phyloP scores from a whole-genome alignment of 345 rosid species.

The Orychophragmus violaceus region DNA sequence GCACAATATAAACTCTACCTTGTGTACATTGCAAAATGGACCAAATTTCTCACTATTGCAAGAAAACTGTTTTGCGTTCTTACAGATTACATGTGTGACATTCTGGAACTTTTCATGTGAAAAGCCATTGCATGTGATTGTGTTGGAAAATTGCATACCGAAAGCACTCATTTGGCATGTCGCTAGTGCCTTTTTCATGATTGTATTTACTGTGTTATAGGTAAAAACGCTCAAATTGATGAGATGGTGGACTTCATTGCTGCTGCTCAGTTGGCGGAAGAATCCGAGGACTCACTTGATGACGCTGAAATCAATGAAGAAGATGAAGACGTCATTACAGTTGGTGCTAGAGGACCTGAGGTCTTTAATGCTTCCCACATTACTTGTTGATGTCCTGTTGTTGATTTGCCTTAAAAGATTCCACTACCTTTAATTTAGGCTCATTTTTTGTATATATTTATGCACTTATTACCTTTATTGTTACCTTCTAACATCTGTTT shows the following conservation, averaged over 20 bases:
- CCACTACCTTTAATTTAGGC: conserved; percentile 4
- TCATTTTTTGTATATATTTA: not conserved
- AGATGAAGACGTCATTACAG: conserved; percentile 13
- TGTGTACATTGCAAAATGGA: not conserved
- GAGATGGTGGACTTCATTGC: conserved; percentile 76
- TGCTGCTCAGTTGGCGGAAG: conserved; percentile 64
- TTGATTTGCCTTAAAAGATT: not conserved
- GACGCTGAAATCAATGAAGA: conserved; percentile 24
- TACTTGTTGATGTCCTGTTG: not conserved
- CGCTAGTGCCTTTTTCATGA: not conserved
- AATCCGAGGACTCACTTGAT: conserved; percentile 29
- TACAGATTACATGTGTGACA: not conserved
- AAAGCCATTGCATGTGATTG: not conserved
- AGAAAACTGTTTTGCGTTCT: not conserved
- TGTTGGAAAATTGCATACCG: not conserved
- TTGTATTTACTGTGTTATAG: conserved; percentile 36
- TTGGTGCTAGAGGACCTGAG: conserved; percentile 33
- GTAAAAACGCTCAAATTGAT: conserved; percentile 48
- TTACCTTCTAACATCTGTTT: conserved; percentile 4
- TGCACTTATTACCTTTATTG: not conserved
- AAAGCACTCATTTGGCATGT: not conserved
- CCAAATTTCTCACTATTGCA: not conserved
- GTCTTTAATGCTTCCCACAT: conserved; percentile 31
- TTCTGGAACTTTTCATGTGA: not conserved
- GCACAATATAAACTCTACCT: not conserved